phyloP scores from a whole-genome alignment of 345 rosid genomes.

The Eucalyptus regnans region DNA sequence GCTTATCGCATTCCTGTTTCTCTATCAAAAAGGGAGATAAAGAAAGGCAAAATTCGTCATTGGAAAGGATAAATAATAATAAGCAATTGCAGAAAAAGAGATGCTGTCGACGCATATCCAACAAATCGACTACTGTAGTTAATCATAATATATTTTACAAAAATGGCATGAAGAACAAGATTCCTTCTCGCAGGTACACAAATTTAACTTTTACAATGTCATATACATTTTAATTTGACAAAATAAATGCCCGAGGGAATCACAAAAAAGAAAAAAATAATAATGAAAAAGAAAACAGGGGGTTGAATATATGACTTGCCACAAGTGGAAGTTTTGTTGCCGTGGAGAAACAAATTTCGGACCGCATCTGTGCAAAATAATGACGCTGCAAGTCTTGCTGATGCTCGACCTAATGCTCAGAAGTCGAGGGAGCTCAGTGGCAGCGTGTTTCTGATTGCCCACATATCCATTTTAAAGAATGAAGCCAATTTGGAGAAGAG shows the following conservation, averaged over 20 bases:
- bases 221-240: slow-evolving; percentile 25
- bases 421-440: neutral
- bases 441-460: neutral
- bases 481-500: neutral
- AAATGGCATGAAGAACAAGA: neutral
- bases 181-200: neutral
- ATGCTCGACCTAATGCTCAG: neutral
- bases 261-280: neutral
- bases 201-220: slow-evolving; percentile 17
- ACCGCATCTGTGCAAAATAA: neutral
- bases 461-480: neutral
- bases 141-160: neutral
- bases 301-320: neutral
- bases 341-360: neutral
- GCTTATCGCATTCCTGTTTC: neutral
- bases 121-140: neutral
- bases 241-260: neutral
- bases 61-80: neutral
- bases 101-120: neutral
- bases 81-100: neutral
- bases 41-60: neutral
- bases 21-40: neutral
- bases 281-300: neutral
- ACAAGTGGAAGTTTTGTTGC: neutral
- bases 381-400: neutral